A percentile compares a stretch with the other conserved stretches of the same genome.
Conservation (phyloP, 2,329 filamentous ascomycete species). For the Aspergillus calidoustus region DNA sequence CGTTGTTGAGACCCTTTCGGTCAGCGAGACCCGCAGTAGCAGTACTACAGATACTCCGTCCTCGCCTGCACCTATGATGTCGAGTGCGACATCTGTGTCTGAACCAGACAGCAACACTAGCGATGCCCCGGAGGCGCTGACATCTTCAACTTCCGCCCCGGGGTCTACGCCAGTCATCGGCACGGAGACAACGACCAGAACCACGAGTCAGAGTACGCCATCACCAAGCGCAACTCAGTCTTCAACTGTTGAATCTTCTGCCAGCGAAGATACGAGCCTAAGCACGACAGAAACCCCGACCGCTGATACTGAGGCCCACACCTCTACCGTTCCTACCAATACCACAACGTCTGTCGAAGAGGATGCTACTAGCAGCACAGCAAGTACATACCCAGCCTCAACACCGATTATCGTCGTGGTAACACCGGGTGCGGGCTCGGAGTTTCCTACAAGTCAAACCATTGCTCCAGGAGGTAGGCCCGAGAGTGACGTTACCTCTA, state of each 20-base stretch:
- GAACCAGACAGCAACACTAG: not conserved
- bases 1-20: conserved; percentile 4
- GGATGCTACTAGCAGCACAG: conserved; percentile 1
- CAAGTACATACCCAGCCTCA: not conserved
- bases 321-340: not conserved
- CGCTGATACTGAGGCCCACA: not conserved
- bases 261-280: not conserved
- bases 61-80: not conserved
- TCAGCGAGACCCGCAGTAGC: not conserved
- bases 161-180: not conserved
- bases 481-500: not conserved
- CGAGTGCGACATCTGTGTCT: not conserved
- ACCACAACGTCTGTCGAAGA: conserved; percentile 1
- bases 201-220: not conserved
- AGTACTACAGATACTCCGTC: not conserved
- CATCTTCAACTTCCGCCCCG: not conserved
- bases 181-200: not conserved
- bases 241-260: not conserved
- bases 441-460: conserved; percentile 4
- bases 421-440: conserved; percentile 5
- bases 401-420: conserved; percentile 14
- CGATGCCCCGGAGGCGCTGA: not conserved
- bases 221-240: not conserved
- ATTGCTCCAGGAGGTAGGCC: not conserved
- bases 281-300: not conserved